Percentiles rank a stretch among this genome's conserved stretches.
Conservation (phyloP, 345 rosid species). For the Populus pruinosa region DNA sequence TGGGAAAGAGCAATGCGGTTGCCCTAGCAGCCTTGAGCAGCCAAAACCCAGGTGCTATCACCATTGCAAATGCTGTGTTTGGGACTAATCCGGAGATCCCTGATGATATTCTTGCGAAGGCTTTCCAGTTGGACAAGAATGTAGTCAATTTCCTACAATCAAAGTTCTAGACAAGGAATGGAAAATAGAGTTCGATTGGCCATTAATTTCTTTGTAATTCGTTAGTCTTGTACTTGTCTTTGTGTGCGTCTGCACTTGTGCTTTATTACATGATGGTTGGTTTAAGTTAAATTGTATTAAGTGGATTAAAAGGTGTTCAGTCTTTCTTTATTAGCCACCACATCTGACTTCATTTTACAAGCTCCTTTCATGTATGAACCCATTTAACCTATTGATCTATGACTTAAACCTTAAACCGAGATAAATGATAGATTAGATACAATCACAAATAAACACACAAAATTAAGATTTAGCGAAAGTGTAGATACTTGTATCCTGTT, state of each 20-base stretch:
- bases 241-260: not conserved
- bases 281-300: too few species aligned
- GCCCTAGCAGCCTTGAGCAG: conserved; percentile 13
- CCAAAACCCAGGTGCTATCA: conserved; percentile 16
- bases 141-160: not conserved
- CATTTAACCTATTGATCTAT: too few species aligned
- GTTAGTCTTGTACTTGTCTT: not conserved
- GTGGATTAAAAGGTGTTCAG: not conserved
- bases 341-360: too few species aligned
- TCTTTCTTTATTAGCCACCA: too few species aligned
- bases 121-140: conserved; percentile 8
- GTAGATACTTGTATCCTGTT: too few species aligned
- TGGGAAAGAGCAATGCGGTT: conserved; percentile 5
- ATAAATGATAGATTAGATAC: too few species aligned
- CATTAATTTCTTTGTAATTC: not conserved
- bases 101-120: conserved; percentile 5
- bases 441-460: too few species aligned
- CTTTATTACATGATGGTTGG: too few species aligned
- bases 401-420: too few species aligned
- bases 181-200: not conserved
- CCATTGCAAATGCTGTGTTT: conserved; percentile 15
- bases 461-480: too few species aligned
- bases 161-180: not conserved
- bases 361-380: too few species aligned
- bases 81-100: conserved; percentile 2